A percentile compares a stretch with the other conserved stretches of the same genome.
phyloP scores from a whole-genome alignment of 345 rosid genomes.

The Gossypium herbaceum region DNA sequence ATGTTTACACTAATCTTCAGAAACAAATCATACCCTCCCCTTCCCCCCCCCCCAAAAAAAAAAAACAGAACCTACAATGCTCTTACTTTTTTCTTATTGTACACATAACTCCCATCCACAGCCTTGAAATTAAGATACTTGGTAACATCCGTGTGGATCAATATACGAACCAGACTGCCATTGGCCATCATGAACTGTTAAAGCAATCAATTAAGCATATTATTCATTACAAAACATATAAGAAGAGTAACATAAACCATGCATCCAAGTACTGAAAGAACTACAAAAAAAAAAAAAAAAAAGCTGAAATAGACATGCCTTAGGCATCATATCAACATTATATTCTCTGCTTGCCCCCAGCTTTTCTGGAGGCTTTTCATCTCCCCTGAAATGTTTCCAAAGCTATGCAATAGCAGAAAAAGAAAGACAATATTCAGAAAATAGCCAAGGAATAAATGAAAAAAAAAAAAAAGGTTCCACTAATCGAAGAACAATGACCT shows the following conservation, averaged over 20 bases:
- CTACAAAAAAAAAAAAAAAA: neutral
- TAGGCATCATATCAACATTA: conserved; percentile 89
- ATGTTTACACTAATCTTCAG: neutral
- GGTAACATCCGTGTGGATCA: conserved; percentile 84
- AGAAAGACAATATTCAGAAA: neutral
- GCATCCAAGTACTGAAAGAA: neutral
- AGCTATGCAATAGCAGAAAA: conserved; percentile 34
- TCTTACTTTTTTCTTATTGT: conserved; percentile 81
- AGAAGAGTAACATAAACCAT: neutral
- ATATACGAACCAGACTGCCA: conserved; percentile 67
- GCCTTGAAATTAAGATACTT: conserved; percentile 92
- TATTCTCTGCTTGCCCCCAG: conserved; percentile 72
- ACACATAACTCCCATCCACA: conserved; percentile 95
- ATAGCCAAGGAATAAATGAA: neutral
- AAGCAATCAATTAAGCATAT: conserved; percentile 12
- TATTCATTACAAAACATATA: neutral
- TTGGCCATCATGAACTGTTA: conserved; percentile 85
- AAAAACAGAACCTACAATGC: neutral
- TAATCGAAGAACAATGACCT: conserved; percentile 35
- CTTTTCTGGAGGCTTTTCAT: conserved; percentile 55
- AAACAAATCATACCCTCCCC: neutral
- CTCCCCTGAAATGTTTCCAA: conserved; percentile 77
- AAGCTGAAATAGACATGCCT: conserved; percentile 36
- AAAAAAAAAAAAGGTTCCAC: neutral
- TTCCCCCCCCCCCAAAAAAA: fast-evolving